A percentile compares a stretch with the other conserved stretches of the same genome.
Conservation (phyloP, 2,329 filamentous ascomycete species). For the Anisogramma anomala region DNA sequence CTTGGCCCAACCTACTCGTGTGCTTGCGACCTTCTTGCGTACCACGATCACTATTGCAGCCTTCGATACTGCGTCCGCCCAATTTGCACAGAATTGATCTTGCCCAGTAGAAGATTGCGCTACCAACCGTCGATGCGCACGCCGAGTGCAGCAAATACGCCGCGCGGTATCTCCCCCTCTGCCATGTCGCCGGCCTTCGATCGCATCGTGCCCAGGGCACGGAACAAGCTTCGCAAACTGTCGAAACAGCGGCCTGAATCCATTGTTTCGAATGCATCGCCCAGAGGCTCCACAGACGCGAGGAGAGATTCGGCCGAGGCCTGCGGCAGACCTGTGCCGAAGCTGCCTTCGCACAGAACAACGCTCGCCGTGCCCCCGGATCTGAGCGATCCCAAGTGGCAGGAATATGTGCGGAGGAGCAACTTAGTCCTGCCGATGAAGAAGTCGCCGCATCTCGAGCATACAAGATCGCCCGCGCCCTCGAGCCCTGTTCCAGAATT, state of each 20-base stretch:
- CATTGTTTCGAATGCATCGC: slow-evolving; percentile 9
- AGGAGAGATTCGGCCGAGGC: slow-evolving; percentile 11
- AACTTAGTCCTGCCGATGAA: slow-evolving; percentile 18
- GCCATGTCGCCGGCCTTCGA: slow-evolving; percentile 14
- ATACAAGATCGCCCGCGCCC: slow-evolving; percentile 4
- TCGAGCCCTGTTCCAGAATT: slow-evolving; percentile 23
- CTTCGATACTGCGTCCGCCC: too few species aligned
- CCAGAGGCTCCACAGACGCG: slow-evolving; percentile 15
- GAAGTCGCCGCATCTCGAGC: slow-evolving; percentile 11
- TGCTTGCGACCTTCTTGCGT: too few species aligned
- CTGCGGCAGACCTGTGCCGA: slow-evolving; percentile 12
- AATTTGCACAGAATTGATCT: too few species aligned
- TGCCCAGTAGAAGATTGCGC: too few species aligned
- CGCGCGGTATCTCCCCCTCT: slow-evolving; percentile 10
- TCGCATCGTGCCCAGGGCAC: slow-evolving; percentile 16
- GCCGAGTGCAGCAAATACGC: neutral
- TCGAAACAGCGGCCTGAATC: slow-evolving; percentile 7
- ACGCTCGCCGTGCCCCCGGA: slow-evolving; percentile 21
- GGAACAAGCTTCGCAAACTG: slow-evolving; percentile 25
- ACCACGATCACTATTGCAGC: too few species aligned
- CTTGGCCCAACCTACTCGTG: too few species aligned
- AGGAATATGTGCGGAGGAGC: slow-evolving; percentile 21
- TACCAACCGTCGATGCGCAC: neutral
- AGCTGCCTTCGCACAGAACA: slow-evolving; percentile 4
- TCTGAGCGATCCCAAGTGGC: slow-evolving; percentile 24